Percentiles rank a stretch among this genome's conserved stretches.
These are phyloP conservation scores for Lentinula lateritia DNA, from an alignment of 768 basidiomycete genomes.

Conservation along the genomic window DNA sequence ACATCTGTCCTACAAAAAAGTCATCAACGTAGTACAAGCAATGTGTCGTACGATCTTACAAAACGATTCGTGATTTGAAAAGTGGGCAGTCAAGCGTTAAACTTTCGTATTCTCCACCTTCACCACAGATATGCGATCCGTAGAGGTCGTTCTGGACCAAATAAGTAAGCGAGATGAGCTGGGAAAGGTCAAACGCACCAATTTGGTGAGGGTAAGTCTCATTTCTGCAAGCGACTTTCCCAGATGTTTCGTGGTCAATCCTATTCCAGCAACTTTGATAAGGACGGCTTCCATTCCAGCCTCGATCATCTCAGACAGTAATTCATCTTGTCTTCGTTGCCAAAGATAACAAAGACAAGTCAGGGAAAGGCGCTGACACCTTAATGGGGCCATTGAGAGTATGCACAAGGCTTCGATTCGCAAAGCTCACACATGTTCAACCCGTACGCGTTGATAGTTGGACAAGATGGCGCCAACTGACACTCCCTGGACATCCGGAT, in stretches of 20 bases:
- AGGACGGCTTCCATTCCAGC: slow-evolving; percentile 76
- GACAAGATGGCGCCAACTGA: slow-evolving; percentile 97
- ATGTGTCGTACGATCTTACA: slow-evolving; percentile 44
- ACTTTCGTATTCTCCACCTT: slow-evolving; percentile 97
- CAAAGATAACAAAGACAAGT: slow-evolving; percentile 87
- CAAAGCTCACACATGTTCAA: slow-evolving; percentile 86
- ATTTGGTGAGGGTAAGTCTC: slow-evolving; percentile 61
- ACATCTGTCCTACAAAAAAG: slow-evolving; percentile 42
- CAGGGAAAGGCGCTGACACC: slow-evolving; percentile 75
- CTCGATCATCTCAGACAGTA: slow-evolving; percentile 83
- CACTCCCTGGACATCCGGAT: slow-evolving; percentile 81
- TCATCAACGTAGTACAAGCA: neutral
- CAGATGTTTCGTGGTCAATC: slow-evolving; percentile 72
- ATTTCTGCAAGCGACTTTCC: slow-evolving; percentile 72
- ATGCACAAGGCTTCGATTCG: neutral
- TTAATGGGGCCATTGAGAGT: slow-evolving; percentile 20
- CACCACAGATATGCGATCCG: slow-evolving; percentile 92
- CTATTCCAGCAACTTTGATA: slow-evolving; percentile 96
- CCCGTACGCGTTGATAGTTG: slow-evolving; percentile 93
- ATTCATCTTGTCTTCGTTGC: slow-evolving; percentile 85
- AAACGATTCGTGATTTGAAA: slow-evolving; percentile 69
- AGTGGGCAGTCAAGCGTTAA: slow-evolving; percentile 86
- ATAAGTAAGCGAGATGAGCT: neutral
- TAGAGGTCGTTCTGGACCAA: slow-evolving; percentile 63
- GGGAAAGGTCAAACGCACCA: slow-evolving; percentile 37